Evolutionary conservation across 306 rosid genomes (phyloP).

Genomic region (Begonia loranthoides): DNA sequence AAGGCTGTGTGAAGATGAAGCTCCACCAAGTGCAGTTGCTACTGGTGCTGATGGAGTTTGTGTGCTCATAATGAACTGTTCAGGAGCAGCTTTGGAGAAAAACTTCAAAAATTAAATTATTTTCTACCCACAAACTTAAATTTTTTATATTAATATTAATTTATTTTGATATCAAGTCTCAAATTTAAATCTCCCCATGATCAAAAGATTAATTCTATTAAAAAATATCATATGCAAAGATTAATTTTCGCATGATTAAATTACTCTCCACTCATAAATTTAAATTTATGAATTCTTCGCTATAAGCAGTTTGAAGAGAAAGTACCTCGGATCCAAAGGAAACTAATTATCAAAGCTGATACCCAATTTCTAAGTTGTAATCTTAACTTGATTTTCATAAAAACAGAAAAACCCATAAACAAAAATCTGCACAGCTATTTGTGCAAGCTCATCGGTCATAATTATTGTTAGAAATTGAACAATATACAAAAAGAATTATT

Average conservation of each 20-base stretch:
- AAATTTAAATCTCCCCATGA: too few relatives aligned
- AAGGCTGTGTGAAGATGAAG: background rate
- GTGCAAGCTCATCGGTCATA: slow-evolving; percentile 59
- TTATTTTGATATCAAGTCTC: too few relatives aligned
- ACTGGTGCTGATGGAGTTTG: slow-evolving; percentile 98
- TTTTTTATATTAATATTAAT: too few relatives aligned
- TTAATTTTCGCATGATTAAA: too few relatives aligned
- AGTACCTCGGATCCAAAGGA: slow-evolving; percentile 90
- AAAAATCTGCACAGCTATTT: slow-evolving; percentile 83
- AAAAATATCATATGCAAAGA: too few relatives aligned
- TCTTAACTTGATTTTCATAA: slow-evolving; percentile 14
- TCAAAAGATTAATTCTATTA: too few relatives aligned
- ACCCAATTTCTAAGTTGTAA: slow-evolving; percentile 20
- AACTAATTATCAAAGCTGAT: slow-evolving; percentile 84
- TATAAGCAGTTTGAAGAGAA: slow-evolving; percentile 8
- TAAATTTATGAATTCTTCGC: too few relatives aligned
- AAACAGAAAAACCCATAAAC: slow-evolving; percentile 65
- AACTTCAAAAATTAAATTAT: background rate
- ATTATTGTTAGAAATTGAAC: too few relatives aligned
- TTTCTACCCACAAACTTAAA: too few relatives aligned
- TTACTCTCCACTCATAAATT: too few relatives aligned
- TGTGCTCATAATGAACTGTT: slow-evolving; percentile 97
- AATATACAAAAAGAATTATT: too few relatives aligned
- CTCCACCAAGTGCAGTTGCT: slow-evolving; percentile 79
- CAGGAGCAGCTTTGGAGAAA: slow-evolving; percentile 67